A percentile compares a stretch with the other conserved stretches of the same genome.
Conservation (phyloP, 2,329 filamentous ascomycete species). For the Dichotomopilus funicola region DNA sequence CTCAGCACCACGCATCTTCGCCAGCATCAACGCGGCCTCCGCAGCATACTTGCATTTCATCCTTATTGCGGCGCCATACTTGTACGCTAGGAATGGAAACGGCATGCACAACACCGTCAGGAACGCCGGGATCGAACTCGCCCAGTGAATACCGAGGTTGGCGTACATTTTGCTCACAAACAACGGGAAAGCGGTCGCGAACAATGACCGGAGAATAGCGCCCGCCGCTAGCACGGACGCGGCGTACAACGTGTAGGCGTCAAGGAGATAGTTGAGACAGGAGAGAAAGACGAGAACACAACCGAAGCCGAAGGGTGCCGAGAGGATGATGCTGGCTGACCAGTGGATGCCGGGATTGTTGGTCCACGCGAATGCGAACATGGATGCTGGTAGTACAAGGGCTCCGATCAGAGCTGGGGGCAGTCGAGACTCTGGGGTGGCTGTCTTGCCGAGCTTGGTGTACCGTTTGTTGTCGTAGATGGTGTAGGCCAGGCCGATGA, state of each 20-base stretch:
- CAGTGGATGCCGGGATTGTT: slow-evolving; percentile 34
- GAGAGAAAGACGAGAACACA: slow-evolving; percentile 60
- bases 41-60: slow-evolving; percentile 63
- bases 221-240: slow-evolving; percentile 69
- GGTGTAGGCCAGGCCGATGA: slow-evolving; percentile 49
- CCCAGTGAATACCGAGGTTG: slow-evolving; percentile 67
- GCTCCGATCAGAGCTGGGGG: slow-evolving; percentile 56
- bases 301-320: slow-evolving; percentile 36
- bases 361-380: slow-evolving; percentile 66
- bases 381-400: slow-evolving; percentile 53
- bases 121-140: slow-evolving; percentile 66
- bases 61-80: slow-evolving; percentile 59
- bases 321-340: slow-evolving; percentile 32
- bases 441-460: slow-evolving; percentile 32
- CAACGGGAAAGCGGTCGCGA: slow-evolving; percentile 66
- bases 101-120: slow-evolving; percentile 66
- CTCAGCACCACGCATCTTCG: slow-evolving; percentile 15
- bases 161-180: slow-evolving; percentile 58
- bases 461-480: slow-evolving; percentile 52
- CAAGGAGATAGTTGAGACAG: slow-evolving; percentile 61
- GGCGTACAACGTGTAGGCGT: slow-evolving; percentile 68
- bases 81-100: slow-evolving; percentile 70
- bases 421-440: slow-evolving; percentile 61
- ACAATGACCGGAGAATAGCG: slow-evolving; percentile 62
- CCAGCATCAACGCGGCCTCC: slow-evolving; percentile 47